phyloP scores from a whole-genome alignment of 1,284 basidiomycete species.

The Ustilago curta region DNA sequence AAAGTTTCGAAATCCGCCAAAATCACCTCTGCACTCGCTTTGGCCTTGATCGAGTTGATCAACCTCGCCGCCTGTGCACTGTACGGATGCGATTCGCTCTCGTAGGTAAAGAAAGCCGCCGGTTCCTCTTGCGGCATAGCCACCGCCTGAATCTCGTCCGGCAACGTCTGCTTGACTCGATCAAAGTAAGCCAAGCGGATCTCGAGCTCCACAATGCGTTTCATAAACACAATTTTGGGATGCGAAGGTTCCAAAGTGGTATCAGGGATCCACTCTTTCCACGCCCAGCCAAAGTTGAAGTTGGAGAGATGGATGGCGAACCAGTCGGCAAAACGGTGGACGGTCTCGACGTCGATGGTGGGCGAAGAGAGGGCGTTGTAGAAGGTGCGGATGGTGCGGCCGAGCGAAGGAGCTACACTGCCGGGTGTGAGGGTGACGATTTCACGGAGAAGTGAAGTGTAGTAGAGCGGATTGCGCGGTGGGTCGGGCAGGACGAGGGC shows the following conservation, averaged over 20 bases:
- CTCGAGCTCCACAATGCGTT: conserved; percentile 88
- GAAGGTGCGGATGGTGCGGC: conserved; percentile 89
- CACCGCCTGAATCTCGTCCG: conserved; percentile 77
- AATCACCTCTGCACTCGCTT: conserved; percentile 79
- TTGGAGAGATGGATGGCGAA: conserved; percentile 96
- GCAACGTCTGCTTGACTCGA: conserved; percentile 88
- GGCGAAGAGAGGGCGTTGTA: conserved; percentile 72
- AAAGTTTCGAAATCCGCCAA: conserved; percentile 78
- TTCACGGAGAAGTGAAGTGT: conserved; percentile 89
- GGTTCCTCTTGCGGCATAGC: conserved; percentile 82
- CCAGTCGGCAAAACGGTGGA: conserved; percentile 89
- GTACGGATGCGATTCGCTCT: conserved; percentile 78
- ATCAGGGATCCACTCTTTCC: conserved; percentile 99
- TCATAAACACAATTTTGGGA: conserved; percentile 87
- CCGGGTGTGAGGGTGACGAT: conserved; percentile 90
- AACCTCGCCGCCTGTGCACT: conserved; percentile 84
- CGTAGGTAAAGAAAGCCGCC: conserved; percentile 85
- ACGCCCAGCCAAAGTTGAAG: conserved; percentile 99
- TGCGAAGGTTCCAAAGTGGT: conserved; percentile 77
- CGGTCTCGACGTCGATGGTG: conserved; percentile 82
- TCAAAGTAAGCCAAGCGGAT: conserved; percentile 93
- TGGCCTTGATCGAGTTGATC: conserved; percentile 81
- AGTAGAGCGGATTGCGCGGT: conserved; percentile 81
- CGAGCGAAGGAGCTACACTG: conserved; percentile 94
- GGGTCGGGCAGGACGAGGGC: conserved; percentile 83